Base-by-base conservation (phyloP, 331 rosid species). In the Ulmus americana region DNA sequence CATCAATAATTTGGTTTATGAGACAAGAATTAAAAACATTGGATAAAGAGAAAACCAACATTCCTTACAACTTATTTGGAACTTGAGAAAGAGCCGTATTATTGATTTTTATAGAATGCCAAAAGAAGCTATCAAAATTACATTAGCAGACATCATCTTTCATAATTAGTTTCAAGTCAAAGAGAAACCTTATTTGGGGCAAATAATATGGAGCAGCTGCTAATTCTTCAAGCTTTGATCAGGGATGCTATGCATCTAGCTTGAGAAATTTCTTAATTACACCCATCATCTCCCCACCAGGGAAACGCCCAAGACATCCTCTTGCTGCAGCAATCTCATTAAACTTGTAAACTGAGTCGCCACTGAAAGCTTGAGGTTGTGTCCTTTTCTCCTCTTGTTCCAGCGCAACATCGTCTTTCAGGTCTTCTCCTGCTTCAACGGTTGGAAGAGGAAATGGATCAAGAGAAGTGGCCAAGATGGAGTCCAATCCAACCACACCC, bases 241-340 rank as follows among this genome's bases (percentile, higher is more conserved):
- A 40, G 47, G 46, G 72, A 69, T 67, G 74, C 47, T 76, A 71
- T 8, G 57, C 71, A 74, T 81, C 73, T 43, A 83, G 28, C 55
- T 79, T 43, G 38, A 87, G 71, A 63, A 87, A 83, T 57, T 75
- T 83, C 79, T 79, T 87, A 74, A 94, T 82, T 46, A 94, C 67
- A 49, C 95, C 95, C 98, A 94, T 89, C 98, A 94, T 94, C 73
- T 94, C 95, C 45, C 88, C 91, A 1, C 98, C 97, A 0, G 95
- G 95, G 55, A 94, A 85, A 57, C 98, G 95, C 45, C 98, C 97
- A 40, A 89, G 85, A 57, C 95, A 89, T 8, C 98, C 98, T 58
- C 80, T 87, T 39, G 97, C 89, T 39, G 88, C 95, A 0, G 91
- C 83, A 55, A 89, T 74, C 74, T 94, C 95, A 44, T 82, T 74